Conservation (phyloP, 2,329 filamentous ascomycete species). For the Phyllosticta citriasiana region DNA sequence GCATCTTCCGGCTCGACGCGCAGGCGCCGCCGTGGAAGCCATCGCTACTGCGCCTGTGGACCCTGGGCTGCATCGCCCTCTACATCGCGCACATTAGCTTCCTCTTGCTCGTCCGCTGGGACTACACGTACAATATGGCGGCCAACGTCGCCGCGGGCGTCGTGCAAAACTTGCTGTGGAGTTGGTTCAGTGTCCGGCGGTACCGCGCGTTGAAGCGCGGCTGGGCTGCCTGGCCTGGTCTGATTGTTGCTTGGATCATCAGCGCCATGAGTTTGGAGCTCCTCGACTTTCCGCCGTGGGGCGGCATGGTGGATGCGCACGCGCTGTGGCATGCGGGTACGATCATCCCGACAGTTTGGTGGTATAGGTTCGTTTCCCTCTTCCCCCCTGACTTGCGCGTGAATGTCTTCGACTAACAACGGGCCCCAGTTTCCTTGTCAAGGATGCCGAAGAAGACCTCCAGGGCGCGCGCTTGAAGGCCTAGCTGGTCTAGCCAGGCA, state of each 20-base stretch:
- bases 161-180: slow-evolving; percentile 77
- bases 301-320: slow-evolving; percentile 81
- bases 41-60: slow-evolving; percentile 63
- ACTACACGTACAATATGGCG: slow-evolving; percentile 97
- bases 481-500: slow-evolving; percentile 20
- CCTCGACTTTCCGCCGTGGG: slow-evolving; percentile 81
- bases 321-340: slow-evolving; percentile 88
- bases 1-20: slow-evolving; percentile 73
- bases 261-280: slow-evolving; percentile 92
- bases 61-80: slow-evolving; percentile 55
- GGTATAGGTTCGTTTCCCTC: slow-evolving; percentile 71
- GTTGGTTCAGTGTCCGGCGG: slow-evolving; percentile 64
- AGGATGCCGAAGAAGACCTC: slow-evolving; percentile 75
- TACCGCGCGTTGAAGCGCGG: slow-evolving; percentile 60
- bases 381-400: not conserved
- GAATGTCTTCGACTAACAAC: not conserved
- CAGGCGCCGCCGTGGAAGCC: slow-evolving; percentile 35
- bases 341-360: slow-evolving; percentile 75
- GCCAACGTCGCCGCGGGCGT: slow-evolving; percentile 80
- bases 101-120: slow-evolving; percentile 75
- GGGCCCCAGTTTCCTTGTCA: slow-evolving; percentile 64
- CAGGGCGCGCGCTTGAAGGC: slow-evolving; percentile 63
- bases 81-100: slow-evolving; percentile 75
- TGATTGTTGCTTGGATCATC: slow-evolving; percentile 82
- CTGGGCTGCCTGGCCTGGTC: slow-evolving; percentile 77